Conservation (phyloP, 2,329 filamentous ascomycete species). For the Pezicula radicicola region DNA sequence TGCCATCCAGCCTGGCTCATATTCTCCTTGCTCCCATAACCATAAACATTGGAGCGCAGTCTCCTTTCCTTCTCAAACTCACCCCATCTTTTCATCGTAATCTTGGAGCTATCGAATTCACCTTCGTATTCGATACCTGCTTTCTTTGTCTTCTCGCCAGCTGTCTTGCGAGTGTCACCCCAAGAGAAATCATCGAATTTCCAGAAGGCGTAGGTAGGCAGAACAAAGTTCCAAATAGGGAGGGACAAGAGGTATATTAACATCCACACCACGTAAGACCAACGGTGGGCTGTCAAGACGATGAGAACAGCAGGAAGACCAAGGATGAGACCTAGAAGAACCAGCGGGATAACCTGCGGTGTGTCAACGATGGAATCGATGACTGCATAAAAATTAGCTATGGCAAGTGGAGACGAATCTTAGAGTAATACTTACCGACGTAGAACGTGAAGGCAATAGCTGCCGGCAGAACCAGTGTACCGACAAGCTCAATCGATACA, state of each 20-base stretch:
- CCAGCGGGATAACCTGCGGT: slow-evolving; percentile 83
- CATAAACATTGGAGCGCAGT: slow-evolving; percentile 15
- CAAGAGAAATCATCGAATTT: slow-evolving; percentile 99
- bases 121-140: slow-evolving; percentile 84
- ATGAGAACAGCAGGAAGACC: slow-evolving; percentile 92
- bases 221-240: slow-evolving; percentile 95
- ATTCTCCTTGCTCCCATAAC: slow-evolving; percentile 16
- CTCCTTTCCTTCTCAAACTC: slow-evolving; percentile 80
- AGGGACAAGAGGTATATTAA: slow-evolving; percentile 89
- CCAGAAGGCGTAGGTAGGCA: slow-evolving; percentile 95
- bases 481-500: slow-evolving; percentile 90
- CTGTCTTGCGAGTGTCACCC: slow-evolving; percentile 96
- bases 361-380: slow-evolving; percentile 79
- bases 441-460: slow-evolving; percentile 98
- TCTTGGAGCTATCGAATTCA: slow-evolving; percentile 97
- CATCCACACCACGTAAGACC: slow-evolving; percentile 96
- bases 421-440: slow-evolving; percentile 63
- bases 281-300: slow-evolving; percentile 87
- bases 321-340: slow-evolving; percentile 85
- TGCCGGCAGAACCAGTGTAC: slow-evolving; percentile 90
- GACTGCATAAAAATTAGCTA: slow-evolving; percentile 46
- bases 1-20: slow-evolving; percentile 8
- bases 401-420: background rate
- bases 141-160: slow-evolving; percentile 85
- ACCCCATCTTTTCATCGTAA: slow-evolving; percentile 98